These are phyloP conservation scores for Verticillium dahliae DNA, from an alignment of 2,329 filamentous ascomycete species.

Conservation along the genomic window DNA sequence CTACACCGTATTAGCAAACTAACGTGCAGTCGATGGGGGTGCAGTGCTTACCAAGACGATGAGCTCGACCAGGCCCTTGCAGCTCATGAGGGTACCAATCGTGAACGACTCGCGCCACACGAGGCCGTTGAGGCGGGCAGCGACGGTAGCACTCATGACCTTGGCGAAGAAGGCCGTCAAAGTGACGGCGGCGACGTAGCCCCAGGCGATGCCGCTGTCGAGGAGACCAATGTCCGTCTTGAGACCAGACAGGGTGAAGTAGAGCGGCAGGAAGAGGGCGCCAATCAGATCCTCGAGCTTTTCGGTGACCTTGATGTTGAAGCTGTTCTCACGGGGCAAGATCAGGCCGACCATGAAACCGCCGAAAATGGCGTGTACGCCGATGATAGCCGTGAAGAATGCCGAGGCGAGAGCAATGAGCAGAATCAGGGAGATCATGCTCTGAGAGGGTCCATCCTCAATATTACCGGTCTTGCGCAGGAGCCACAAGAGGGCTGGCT, in stretches of 20 bases:
- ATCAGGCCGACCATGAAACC: slow-evolving; percentile 86
- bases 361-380: slow-evolving; percentile 90
- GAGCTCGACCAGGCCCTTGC: slow-evolving; percentile 78
- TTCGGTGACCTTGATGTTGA: slow-evolving; percentile 84
- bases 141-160: slow-evolving; percentile 66
- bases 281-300: slow-evolving; percentile 90
- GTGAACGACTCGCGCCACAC: slow-evolving; percentile 77
- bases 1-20: slow-evolving; percentile 14
- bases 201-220: slow-evolving; percentile 71
- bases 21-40: slow-evolving; percentile 15
- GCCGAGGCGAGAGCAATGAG: slow-evolving; percentile 71
- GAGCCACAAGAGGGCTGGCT: slow-evolving; percentile 68
- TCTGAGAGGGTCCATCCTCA: slow-evolving; percentile 81
- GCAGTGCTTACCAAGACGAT: slow-evolving; percentile 52
- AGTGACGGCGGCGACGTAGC: slow-evolving; percentile 74
- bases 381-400: slow-evolving; percentile 85
- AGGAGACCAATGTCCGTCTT: slow-evolving; percentile 73
- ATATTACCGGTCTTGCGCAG: slow-evolving; percentile 69
- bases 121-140: slow-evolving; percentile 62
- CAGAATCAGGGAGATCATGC: slow-evolving; percentile 75
- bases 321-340: slow-evolving; percentile 82
- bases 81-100: slow-evolving; percentile 80
- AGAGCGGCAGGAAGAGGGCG: slow-evolving; percentile 76
- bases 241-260: slow-evolving; percentile 76
- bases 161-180: slow-evolving; percentile 70